Evolutionary conservation across 2,329 filamentous ascomycete genomes (phyloP), one percentile per base, ranked within the genome.

Genomic region (Ophiostoma sp.): DNA sequence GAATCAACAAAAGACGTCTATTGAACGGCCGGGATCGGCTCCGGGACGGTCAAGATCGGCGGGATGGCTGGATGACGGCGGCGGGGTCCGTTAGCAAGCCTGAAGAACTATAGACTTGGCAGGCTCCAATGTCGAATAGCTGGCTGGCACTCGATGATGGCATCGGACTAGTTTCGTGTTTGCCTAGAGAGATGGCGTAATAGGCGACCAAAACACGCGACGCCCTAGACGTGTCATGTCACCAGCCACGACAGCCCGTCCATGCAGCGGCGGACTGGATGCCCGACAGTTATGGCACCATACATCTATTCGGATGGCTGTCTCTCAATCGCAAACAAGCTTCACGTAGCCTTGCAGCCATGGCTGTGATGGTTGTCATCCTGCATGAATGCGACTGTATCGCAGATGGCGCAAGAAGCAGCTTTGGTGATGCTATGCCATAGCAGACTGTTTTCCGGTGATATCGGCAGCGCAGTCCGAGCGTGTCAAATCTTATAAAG

Each of bases 221-320:
- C 49, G 49, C 49, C 49, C 49, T 55, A 55, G 18, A 18, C 49
- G 49, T 55, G 49, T 55, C 49, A 55, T 55, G 49, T 55, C 49
- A 55, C 49, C 49, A 27, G 11, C 49, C 49, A 55, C 18, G 49
- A 36, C 49, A 55, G 47, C 6, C 47, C 16, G n/a, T 18, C 47
- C 7, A 6, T 18, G 47, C n/a, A 52, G 6, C 16, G n/a, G 45
- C 49, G 49, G 49, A 27, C 49, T 27, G 49, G 49, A 18, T 55
- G 49, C 11, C 49, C 49, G 49, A 55, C 47, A 52, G n/a, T n/a
- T 27, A 27, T 27, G 49, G 27, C 49, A 55, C 49, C 49, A 55
- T 55, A 27, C 47, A 9, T 55, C 49, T 5, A 27, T 9, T 55
- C 49, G 49, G 49, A 55, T 55, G 12, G 49, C 18, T 55, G 49